These are phyloP conservation scores for Trametes cingulata DNA, from an alignment of 768 basidiomycete species.

Conservation along the genomic window DNA sequence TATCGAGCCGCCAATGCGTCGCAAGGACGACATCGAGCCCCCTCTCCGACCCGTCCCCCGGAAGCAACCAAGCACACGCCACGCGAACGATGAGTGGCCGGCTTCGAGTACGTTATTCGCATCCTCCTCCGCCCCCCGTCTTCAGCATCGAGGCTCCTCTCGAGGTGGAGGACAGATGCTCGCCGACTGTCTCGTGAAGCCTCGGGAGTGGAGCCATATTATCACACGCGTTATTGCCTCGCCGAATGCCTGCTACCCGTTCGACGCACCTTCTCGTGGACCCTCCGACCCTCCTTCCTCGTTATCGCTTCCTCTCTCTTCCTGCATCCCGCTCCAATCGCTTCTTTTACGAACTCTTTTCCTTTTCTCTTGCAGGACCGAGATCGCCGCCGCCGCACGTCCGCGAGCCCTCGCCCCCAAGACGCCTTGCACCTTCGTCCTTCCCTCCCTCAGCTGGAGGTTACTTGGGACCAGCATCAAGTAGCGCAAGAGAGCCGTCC, in stretches of 20 bases:
- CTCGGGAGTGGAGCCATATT: constrained; percentile 46
- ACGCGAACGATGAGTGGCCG: constrained; percentile 29
- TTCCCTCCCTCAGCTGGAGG: constrained; percentile 19
- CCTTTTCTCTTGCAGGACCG: constrained; percentile 48
- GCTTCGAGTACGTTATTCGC: constrained; percentile 66
- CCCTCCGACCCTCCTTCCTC: constrained; percentile 35
- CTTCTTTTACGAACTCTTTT: constrained; percentile 38
- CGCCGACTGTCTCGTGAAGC: constrained; percentile 39
- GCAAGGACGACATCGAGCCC: constrained; percentile 13
- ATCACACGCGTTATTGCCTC: constrained; percentile 34
- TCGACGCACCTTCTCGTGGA: constrained; percentile 47
- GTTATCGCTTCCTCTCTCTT: constrained; percentile 34
- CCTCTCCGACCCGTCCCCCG: constrained; percentile 11
- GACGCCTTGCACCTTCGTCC: constrained; percentile 22
- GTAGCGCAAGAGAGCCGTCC: constrained; percentile 1
- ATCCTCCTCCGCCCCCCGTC: constrained; percentile 45
- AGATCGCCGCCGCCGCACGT: constrained; percentile 43
- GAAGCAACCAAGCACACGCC: constrained; percentile 22
- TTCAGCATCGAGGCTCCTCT: constrained; percentile 40
- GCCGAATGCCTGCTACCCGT: constrained; percentile 38
- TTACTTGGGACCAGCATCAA: background rate
- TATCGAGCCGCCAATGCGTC: constrained; percentile 13
- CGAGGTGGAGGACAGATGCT: constrained; percentile 33
- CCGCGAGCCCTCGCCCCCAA: constrained; percentile 35
- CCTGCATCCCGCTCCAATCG: constrained; percentile 34